phyloP scores from a whole-genome alignment of 2,329 filamentous ascomycete species.

The Chaetothyriales sp. region DNA sequence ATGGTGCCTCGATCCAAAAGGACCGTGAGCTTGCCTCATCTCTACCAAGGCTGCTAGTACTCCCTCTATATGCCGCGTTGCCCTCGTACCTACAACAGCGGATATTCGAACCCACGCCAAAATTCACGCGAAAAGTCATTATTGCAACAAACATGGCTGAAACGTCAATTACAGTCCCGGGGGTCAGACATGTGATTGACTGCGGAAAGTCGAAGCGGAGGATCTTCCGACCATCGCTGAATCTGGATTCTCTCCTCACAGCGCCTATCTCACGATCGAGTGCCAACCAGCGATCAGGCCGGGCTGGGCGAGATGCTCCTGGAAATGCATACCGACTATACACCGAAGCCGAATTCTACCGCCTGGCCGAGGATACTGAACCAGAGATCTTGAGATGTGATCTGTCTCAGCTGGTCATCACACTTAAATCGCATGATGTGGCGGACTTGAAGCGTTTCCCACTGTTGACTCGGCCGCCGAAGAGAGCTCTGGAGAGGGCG shows the following conservation, averaged over 20 bases:
- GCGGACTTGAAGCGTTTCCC: constrained; percentile 71
- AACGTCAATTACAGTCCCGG: constrained; percentile 89
- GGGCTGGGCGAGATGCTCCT: constrained; percentile 80
- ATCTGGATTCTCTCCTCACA: constrained; percentile 77
- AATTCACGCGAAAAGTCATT: constrained; percentile 73
- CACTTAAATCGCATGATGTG: constrained; percentile 85
- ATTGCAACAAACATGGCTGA: constrained; percentile 97
- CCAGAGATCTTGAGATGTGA: constrained; percentile 90
- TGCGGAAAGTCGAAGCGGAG: constrained; percentile 91
- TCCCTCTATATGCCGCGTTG: constrained; percentile 81
- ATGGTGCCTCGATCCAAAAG: constrained; percentile 48
- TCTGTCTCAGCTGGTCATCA: constrained; percentile 69
- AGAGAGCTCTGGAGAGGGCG: constrained; percentile 67
- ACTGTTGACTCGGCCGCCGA: constrained; percentile 66
- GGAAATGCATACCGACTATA: constrained; percentile 87
- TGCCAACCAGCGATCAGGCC: constrained; percentile 78
- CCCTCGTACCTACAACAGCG: constrained; percentile 74
- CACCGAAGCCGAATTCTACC: constrained; percentile 60
- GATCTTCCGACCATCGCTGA: constrained; percentile 69
- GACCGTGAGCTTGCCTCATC: constrained; percentile 52
- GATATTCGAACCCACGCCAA: constrained; percentile 64
- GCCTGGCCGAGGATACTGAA: constrained; percentile 57
- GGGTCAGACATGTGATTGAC: constrained; percentile 82
- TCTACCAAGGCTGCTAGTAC: constrained; percentile 44
- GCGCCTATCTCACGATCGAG: constrained; percentile 90